These are phyloP conservation scores for Exophiala bonariae DNA, from an alignment of 2,329 filamentous ascomycete species.

Conservation along the genomic window DNA sequence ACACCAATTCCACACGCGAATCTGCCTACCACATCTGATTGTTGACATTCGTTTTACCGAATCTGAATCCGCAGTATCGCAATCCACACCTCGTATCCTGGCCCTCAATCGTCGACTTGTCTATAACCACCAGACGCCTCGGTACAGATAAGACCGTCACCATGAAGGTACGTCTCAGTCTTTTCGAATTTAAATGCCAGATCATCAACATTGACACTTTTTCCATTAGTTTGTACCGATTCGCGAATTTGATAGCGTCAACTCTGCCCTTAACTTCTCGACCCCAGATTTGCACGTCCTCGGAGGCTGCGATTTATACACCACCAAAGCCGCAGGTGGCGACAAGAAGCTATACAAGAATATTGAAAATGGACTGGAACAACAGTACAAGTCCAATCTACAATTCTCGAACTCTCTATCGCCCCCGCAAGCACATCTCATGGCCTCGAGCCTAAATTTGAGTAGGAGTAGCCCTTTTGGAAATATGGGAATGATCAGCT, in stretches of 20 bases:
- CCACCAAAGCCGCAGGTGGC: slow-evolving; percentile 89
- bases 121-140: not conserved
- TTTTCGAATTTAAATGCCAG: not conserved
- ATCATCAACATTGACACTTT: slow-evolving; percentile 20
- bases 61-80: not conserved
- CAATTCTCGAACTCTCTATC: slow-evolving; percentile 85
- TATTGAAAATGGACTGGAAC: slow-evolving; percentile 88
- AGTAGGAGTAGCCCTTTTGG: slow-evolving; percentile 90
- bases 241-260: slow-evolving; percentile 86
- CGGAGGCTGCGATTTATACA: slow-evolving; percentile 94
- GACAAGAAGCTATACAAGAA: slow-evolving; percentile 98
- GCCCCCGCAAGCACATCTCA: slow-evolving; percentile 72
- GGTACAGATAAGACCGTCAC: slow-evolving; percentile 6
- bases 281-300: slow-evolving; percentile 89
- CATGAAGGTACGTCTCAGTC: slow-evolving; percentile 30
- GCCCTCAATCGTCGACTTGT: too few relatives aligned
- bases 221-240: slow-evolving; percentile 81
- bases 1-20: not conserved
- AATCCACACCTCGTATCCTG: not conserved
- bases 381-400: slow-evolving; percentile 84
- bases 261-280: slow-evolving; percentile 91
- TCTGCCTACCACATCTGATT: not conserved
- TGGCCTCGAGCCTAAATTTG: slow-evolving; percentile 68
- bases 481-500: slow-evolving; percentile 80
- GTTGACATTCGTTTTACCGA: not conserved